Conservation (phyloP, 169 alveolate species). For the Eimeria maxima region DNA sequence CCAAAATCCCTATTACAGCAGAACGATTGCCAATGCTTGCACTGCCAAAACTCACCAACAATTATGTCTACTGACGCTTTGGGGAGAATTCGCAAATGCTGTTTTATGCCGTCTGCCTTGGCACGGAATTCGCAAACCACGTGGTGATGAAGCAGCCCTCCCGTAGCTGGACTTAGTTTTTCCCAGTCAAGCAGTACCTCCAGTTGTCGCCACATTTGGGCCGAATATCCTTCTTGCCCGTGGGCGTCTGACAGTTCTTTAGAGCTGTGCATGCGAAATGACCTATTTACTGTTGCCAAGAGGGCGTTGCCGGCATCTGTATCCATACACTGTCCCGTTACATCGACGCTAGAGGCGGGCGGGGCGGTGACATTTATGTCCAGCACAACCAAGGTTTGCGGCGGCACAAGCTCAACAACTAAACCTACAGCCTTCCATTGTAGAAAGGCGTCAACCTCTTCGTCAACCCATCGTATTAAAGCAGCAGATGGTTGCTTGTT, state of each 20-base stretch:
- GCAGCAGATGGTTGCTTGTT: not conserved
- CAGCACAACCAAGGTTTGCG: slow-evolving; percentile 46
- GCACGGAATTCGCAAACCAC: slow-evolving; percentile 73
- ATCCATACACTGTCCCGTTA: slow-evolving; percentile 69
- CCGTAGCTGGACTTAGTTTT: slow-evolving; percentile 28
- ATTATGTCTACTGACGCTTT: slow-evolving; percentile 57
- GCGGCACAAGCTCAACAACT: slow-evolving; percentile 48
- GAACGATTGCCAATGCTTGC: not conserved
- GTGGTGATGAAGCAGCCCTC: slow-evolving; percentile 70
- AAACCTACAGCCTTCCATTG: slow-evolving; percentile 35
- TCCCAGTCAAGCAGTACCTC: slow-evolving; percentile 48
- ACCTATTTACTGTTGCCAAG: not conserved
- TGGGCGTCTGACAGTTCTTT: not conserved
- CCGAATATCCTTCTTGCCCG: not conserved
- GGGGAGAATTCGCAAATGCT: slow-evolving; percentile 22
- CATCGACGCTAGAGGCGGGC: not conserved
- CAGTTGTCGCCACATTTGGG: not conserved
- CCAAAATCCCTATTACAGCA: not conserved
- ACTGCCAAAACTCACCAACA: slow-evolving; percentile 10
- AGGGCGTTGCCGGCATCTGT: slow-evolving; percentile 39
- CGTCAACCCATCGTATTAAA: not conserved
- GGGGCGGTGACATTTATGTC: not conserved
- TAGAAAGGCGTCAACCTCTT: not conserved
- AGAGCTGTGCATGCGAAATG: not conserved
- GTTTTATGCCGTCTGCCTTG: not conserved